These are phyloP conservation scores for Fraxinus platypoda DNA, from an alignment of 305 asterid species.

Conservation along the genomic window DNA sequence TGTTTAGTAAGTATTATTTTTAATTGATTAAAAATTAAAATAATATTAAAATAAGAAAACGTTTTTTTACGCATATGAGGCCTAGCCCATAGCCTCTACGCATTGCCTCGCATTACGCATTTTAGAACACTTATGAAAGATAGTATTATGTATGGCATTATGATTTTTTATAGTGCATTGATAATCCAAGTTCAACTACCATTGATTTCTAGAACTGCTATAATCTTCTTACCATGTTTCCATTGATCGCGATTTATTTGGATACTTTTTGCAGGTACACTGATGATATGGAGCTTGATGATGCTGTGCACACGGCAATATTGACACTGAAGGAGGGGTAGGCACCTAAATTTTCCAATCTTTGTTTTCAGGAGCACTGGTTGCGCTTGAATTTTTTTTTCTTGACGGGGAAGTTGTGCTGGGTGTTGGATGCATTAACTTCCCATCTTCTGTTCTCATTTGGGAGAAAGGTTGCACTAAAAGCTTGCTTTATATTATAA, in stretches of 20 bases:
- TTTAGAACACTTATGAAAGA: background rate
- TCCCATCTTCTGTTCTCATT: background rate
- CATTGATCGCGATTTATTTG: background rate
- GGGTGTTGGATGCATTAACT: background rate
- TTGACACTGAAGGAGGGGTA: conserved; percentile 98
- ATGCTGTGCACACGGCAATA: conserved; percentile 97
- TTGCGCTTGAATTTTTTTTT: background rate
- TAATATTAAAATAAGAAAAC: too few species aligned
- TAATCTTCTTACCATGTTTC: background rate
- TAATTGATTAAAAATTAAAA: too few species aligned
- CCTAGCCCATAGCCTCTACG: too few species aligned
- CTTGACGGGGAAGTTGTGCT: background rate
- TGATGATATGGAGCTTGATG: conserved; percentile 97
- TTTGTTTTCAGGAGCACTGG: background rate
- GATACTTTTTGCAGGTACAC: conserved; percentile 61
- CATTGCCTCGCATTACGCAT: too few species aligned
- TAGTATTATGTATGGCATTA: background rate
- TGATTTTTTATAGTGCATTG: background rate
- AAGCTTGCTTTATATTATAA: background rate
- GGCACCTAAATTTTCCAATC: conserved; percentile 21
- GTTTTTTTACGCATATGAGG: too few species aligned
- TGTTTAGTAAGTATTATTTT: too few species aligned
- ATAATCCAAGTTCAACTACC: conserved; percentile 1
- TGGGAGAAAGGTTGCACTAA: background rate
- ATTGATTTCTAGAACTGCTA: background rate